Percentiles rank a stretch among this genome's conserved stretches.
These are phyloP conservation scores for Helotiales sp. DNA, from an alignment of 2,329 filamentous ascomycete genomes.

Conservation along the genomic window DNA sequence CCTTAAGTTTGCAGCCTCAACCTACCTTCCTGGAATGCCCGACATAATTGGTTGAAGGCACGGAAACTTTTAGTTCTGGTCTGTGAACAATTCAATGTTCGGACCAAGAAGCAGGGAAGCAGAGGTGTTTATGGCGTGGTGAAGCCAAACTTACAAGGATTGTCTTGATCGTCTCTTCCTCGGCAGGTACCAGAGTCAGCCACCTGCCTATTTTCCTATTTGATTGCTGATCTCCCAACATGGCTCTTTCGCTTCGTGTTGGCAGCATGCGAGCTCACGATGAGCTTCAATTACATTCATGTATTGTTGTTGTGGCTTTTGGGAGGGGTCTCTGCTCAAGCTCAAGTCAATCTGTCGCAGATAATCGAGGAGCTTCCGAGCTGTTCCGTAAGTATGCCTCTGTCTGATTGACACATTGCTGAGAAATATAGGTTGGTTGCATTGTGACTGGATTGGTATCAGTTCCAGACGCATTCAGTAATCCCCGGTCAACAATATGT, in stretches of 20 bases:
- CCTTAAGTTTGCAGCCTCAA: background rate
- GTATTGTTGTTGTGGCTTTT: background rate
- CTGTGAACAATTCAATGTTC: background rate
- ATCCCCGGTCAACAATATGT: constrained; percentile 11
- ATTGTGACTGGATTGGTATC: background rate
- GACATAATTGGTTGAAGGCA: background rate
- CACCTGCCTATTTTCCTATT: background rate
- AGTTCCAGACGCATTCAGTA: background rate
- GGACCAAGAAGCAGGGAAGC: too few relatives aligned
- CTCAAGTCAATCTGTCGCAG: constrained; percentile 5
- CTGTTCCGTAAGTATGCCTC: constrained; percentile 14
- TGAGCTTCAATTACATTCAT: background rate
- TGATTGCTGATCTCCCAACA: too few relatives aligned
- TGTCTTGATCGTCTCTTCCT: background rate
- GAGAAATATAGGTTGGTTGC: constrained; percentile 6
- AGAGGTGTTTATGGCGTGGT: too few relatives aligned
- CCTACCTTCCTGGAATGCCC: background rate
- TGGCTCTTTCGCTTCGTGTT: too few relatives aligned
- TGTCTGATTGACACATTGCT: background rate
- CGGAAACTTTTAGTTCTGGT: background rate
- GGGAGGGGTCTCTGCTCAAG: background rate
- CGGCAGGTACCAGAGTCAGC: background rate
- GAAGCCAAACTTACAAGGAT: too few relatives aligned
- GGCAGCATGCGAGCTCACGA: background rate
- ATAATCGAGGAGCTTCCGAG: constrained; percentile 8